Base-by-base conservation (phyloP, 306 rosid species). In the Vachellia pachyceras region DNA sequence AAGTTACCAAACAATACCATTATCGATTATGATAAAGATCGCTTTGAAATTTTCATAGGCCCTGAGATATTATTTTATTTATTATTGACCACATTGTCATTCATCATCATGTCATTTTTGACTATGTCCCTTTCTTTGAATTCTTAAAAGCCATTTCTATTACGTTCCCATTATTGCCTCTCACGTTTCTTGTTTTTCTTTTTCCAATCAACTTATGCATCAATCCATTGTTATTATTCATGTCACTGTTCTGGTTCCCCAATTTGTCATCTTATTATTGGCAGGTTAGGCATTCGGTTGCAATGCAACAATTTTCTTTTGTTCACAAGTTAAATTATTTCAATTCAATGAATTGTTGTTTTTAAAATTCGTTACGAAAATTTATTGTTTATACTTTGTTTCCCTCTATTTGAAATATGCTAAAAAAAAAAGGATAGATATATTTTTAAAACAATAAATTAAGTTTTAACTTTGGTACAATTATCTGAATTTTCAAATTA, bases 71-170 rank as follows among this genome's bases (percentile, higher is more conserved):
- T 55, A 20, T 54, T 54, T n/a, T 54, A 41, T 74, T 50, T n/a
- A 37, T 66, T 47, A 49, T 66, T 36, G 45, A 66, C 67, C 69
- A 68, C 46, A 47, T 69, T 61, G n/a, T n/a, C n/a, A n/a, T n/a
- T n/a, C n/a, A n/a, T n/a, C 54, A 85, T 54, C 71, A 78, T 83
- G 68, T 72, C 60, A 81, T 18, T n/a, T 54, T 54, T 54, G 25
- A 54, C 23, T 6, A 18, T 54, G 25, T n/a, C 60, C 18, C 23
- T n/a, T n/a, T 1, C 60, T 18, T n/a, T 54, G 25, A 54, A 54
- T 54, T 18, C 60, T 54, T 54, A 6, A 54, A n/a, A 52, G 23
- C 60, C 10, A 50, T 22, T 7, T 0, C 23, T 18, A 12, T 14
- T 47, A 14, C 57, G 0, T 50, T 5, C 7, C 8, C 17, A 5